Conservation (phyloP, 2,329 filamentous ascomycete genomes). For the Berkeleyomyces basicola region DNA sequence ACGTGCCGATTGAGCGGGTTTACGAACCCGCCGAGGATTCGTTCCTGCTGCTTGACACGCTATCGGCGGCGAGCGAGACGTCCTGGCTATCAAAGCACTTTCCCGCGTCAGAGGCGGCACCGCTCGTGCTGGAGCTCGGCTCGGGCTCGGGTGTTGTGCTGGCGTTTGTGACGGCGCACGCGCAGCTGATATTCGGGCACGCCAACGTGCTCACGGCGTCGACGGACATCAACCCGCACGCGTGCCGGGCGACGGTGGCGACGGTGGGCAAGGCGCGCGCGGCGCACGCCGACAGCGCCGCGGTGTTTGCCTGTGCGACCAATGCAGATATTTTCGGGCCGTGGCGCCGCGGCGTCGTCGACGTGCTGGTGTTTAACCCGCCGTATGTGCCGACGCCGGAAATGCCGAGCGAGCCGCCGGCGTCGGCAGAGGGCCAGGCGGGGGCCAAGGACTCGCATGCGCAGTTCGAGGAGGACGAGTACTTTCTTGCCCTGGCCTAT, state of each 20-base stretch:
- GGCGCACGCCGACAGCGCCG: conserved; percentile 7
- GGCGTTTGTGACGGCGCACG: conserved; percentile 68
- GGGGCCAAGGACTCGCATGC: conserved; percentile 20
- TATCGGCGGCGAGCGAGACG: conserved; percentile 55
- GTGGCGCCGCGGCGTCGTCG: conserved; percentile 38
- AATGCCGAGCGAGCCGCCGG: conserved; percentile 38
- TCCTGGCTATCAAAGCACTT: conserved; percentile 53
- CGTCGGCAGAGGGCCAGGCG: conserved; percentile 17
- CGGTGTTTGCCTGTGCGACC: conserved; percentile 45
- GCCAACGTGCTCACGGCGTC: conserved; percentile 53
- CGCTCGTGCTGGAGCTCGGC: conserved; percentile 70
- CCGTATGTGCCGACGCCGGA: conserved; percentile 83
- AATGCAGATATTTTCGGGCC: conserved; percentile 53
- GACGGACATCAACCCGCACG: conserved; percentile 72
- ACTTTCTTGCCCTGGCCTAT: conserved; percentile 71
- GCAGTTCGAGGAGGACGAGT: conserved; percentile 63
- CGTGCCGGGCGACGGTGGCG: conserved; percentile 55
- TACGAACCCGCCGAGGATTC: conserved; percentile 97
- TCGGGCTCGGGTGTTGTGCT: conserved; percentile 90
- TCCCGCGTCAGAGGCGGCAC: conserved; percentile 23
- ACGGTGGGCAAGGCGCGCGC: conserved; percentile 36
- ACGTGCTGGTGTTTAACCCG: conserved; percentile 89
- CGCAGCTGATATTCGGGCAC: conserved; percentile 55
- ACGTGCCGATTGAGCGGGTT: conserved; percentile 73
- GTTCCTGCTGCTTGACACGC: conserved; percentile 79